These are phyloP conservation scores for Coemansia sp. DNA, from an alignment of 192 early-diverging fungal species.

Conservation along the genomic window DNA sequence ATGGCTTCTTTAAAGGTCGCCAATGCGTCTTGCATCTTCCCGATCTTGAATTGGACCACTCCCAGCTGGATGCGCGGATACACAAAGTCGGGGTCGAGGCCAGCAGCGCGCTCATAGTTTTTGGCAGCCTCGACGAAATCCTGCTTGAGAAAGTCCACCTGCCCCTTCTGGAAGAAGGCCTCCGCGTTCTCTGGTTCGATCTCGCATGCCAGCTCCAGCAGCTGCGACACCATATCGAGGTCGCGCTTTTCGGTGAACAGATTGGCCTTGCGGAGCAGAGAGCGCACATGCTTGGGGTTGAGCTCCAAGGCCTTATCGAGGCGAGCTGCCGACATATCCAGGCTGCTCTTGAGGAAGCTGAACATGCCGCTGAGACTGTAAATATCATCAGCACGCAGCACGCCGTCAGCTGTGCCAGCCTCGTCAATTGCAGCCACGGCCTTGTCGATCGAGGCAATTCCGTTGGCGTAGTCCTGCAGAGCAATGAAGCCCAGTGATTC, in stretches of 20 bases:
- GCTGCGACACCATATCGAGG: conserved; percentile 32
- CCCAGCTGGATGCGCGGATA: conserved; percentile 94
- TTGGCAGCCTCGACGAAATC: conserved; percentile 76
- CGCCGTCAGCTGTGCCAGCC: conserved; percentile 28
- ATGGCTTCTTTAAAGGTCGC: conserved; percentile 77
- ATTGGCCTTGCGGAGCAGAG: conserved; percentile 85
- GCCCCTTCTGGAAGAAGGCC: conserved; percentile 81
- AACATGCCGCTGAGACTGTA: conserved; percentile 89
- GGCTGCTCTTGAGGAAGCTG: conserved; percentile 80
- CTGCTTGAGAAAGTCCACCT: conserved; percentile 71
- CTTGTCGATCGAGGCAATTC: conserved; percentile 61
- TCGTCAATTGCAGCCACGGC: conserved; percentile 62
- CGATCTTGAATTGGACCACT: conserved; percentile 89
- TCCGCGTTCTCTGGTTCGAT: conserved; percentile 75
- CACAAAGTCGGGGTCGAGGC: conserved; percentile 77
- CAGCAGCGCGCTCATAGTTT: conserved; percentile 79
- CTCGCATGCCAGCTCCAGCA: conserved; percentile 53
- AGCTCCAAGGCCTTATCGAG: conserved; percentile 78
- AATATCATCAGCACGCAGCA: conserved; percentile 61
- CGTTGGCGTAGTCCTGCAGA: conserved; percentile 60
- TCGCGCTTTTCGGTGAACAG: conserved; percentile 84
- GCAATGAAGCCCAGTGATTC: conserved; percentile 55
- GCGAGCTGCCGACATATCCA: conserved; percentile 66
- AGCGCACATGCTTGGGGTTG: conserved; percentile 77
- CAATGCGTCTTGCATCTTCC: conserved; percentile 71